These are phyloP conservation scores for Perkinsus olseni DNA, from an alignment of 169 alveolate genomes.

Conservation along the genomic window DNA sequence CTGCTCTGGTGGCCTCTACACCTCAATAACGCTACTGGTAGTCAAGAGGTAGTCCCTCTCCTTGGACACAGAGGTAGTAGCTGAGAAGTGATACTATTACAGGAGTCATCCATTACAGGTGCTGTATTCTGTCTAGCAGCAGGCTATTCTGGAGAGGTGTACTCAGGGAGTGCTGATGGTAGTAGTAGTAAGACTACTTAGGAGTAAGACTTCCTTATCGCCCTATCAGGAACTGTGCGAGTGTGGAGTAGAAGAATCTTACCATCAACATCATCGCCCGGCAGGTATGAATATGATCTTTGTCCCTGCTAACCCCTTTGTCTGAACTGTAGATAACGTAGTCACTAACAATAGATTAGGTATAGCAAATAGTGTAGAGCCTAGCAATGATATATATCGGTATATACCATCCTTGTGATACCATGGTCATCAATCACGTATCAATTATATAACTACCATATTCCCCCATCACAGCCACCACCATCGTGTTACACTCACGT, in stretches of 20 bases:
- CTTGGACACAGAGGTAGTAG: background rate
- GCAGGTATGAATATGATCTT: too few species aligned
- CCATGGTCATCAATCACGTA: too few species aligned
- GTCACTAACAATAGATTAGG: too few species aligned
- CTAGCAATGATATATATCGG: too few species aligned
- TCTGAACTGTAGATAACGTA: too few species aligned
- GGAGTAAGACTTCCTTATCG: background rate
- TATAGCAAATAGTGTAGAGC: too few species aligned
- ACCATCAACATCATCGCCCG: background rate
- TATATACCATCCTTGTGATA: too few species aligned
- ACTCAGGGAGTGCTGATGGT: background rate
- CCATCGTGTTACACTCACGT: too few species aligned
- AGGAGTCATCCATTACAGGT: background rate
- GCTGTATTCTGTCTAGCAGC: background rate
- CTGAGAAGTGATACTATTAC: background rate
- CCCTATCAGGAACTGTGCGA: background rate
- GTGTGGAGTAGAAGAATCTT: background rate
- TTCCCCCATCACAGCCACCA: too few species aligned
- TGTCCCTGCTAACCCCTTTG: too few species aligned
- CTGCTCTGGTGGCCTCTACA: background rate
- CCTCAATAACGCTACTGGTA: too few species aligned
- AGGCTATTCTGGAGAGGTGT: background rate
- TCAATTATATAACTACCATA: too few species aligned
- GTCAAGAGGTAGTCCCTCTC: background rate
- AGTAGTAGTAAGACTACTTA: background rate